A percentile compares a stretch with the other conserved stretches of the same genome.
Evolutionary conservation across 2,329 filamentous ascomycete genomes (phyloP).

Genomic region (Penicillium sp.): DNA sequence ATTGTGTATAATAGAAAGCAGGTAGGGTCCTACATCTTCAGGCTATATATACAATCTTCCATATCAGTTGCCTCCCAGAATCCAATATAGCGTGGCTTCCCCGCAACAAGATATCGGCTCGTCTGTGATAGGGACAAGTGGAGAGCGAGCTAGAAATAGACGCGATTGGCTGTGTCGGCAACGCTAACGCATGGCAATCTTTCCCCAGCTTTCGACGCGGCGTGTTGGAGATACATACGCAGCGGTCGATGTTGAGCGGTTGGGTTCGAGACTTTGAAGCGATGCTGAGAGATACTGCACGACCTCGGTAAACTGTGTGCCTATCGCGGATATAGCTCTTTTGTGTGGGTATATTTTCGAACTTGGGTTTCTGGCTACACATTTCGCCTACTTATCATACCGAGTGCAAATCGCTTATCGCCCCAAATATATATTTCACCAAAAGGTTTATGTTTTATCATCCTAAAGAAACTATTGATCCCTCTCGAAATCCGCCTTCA

Average conservation of each 20-base stretch:
- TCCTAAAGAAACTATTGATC: background rate
- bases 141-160: background rate
- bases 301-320: background rate
- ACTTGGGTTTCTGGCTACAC: no score
- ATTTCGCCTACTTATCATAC: no score
- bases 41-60: background rate
- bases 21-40: background rate
- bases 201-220: background rate
- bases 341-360: no score
- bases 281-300: background rate
- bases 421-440: no score
- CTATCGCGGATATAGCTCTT: background rate
- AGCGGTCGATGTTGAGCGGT: background rate
- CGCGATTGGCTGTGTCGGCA: background rate
- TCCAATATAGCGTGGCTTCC: background rate
- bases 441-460: no score
- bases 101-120: background rate
- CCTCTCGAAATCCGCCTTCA: slow-evolving; percentile 31
- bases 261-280: background rate
- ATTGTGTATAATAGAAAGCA: background rate
- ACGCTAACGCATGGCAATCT: background rate
- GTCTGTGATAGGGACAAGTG: background rate
- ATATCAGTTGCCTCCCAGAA: background rate
- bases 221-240: background rate
- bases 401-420: no score